These are phyloP conservation scores for Beauveria brongniartii DNA, from an alignment of 2,329 filamentous ascomycete genomes.

Conservation along the genomic window DNA sequence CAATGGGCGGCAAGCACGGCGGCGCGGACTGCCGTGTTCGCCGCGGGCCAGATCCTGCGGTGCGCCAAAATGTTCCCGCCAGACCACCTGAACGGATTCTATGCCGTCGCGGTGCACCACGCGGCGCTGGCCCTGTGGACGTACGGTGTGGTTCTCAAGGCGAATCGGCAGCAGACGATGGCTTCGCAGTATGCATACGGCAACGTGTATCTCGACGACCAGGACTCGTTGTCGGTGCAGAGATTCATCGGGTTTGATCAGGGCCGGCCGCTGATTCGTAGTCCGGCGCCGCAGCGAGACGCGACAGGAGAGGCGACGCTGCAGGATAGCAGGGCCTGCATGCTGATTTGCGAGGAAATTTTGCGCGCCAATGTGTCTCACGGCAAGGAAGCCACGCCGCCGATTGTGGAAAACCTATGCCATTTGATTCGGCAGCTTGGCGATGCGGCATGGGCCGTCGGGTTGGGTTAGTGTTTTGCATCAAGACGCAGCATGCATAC, in stretches of 20 bases:
- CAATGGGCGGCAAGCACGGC: constrained; percentile 49
- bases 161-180: constrained; percentile 25
- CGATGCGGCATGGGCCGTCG: constrained; percentile 36
- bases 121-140: constrained; percentile 61
- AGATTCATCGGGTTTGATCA: constrained; percentile 50
- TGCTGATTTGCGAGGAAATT: constrained; percentile 50
- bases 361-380: constrained; percentile 44
- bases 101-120: constrained; percentile 61
- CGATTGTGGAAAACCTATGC: constrained; percentile 60
- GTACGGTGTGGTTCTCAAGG: constrained; percentile 51
- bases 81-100: constrained; percentile 54
- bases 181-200: constrained; percentile 27
- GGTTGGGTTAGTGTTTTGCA: constrained; percentile 17
- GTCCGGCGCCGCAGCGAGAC: constrained; percentile 19
- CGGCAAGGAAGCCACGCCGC: constrained; percentile 38
- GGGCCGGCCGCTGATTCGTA: constrained; percentile 43
- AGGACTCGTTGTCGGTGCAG: constrained; percentile 43
- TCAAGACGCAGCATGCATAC: neutral
- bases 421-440: constrained; percentile 55
- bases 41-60: constrained; percentile 59
- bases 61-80: constrained; percentile 47
- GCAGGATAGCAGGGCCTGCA: constrained; percentile 48
- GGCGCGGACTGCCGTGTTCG: constrained; percentile 55
- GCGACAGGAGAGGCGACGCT: constrained; percentile 33
- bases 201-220: constrained; percentile 47